Base-by-base conservation (phyloP, 257 asterid species). In the Jaltomata sinuosa region DNA sequence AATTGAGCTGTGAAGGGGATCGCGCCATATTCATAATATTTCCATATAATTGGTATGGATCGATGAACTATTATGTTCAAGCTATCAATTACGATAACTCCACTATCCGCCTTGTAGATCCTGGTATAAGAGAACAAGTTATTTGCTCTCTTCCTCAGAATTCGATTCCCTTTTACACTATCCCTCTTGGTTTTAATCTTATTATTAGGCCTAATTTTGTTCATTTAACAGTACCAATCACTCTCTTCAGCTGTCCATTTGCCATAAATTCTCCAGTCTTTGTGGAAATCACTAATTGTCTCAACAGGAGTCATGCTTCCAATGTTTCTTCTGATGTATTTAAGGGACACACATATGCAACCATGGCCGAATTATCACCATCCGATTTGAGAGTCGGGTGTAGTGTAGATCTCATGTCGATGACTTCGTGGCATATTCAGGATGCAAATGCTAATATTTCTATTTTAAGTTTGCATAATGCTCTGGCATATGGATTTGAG, bases 401-500 rank as follows among this genome's bases (percentile, higher is more conserved):
- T 74, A 67, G 0, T 19, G 10, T 84, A 27, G 83, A 82, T 31
- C 36, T 45, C 36, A 18, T 45, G 50, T 18, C 16, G 21, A 11
- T 55, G 83, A 79, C 86, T 31, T 82, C 89, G 2, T 38, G 61
- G 83, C 22, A 6, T 19, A 84, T 68, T 61, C 16, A 68, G 52
- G 68, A 61, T 40, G 83, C 22, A 19, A 36, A n/a, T 36, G 55
- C 31, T 6, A 45, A 72, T 16, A 9, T 79, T 53, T 85, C 88
- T 1, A 85, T 87, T 64, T 83, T 36, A 49, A 79, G 83, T 38
- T 32, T 84, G 61, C 90, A 87, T 53, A 31, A 42, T 12, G 83
- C 89, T 62, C 59, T 85, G 84, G 11, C 84, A 5, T 82, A 87
- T 84, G 91, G 91, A 25, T 89, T 89, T 52, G 87, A 89, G 82